Percentiles rank a stretch among this genome's conserved stretches.
These are phyloP conservation scores for Xylaria digitata DNA, from an alignment of 2,329 filamentous ascomycete species.

Conservation along the genomic window DNA sequence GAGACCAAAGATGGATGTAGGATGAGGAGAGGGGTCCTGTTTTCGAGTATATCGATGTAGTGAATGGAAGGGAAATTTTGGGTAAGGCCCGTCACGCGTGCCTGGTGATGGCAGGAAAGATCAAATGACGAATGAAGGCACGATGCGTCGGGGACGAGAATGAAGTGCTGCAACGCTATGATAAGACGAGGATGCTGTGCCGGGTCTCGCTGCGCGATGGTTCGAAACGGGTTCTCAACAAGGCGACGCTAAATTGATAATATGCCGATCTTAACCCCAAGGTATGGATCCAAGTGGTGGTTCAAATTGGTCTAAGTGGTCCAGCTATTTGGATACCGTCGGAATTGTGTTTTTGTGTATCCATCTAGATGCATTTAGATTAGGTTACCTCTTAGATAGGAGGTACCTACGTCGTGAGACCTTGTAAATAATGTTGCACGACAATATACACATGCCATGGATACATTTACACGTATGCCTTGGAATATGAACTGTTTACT, in stretches of 20 bases:
- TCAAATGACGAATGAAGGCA: slow-evolving; percentile 15
- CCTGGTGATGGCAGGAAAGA: neutral
- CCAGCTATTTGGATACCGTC: neutral
- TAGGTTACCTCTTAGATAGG: no score
- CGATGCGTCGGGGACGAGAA: slow-evolving; percentile 1
- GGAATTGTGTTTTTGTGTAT: no score
- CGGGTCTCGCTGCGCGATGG: slow-evolving; percentile 1
- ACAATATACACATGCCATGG: no score
- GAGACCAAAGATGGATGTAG: neutral
- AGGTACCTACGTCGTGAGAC: no score
- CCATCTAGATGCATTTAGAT: no score
- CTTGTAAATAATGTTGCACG: no score
- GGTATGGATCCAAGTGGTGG: neutral
- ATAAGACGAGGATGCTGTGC: slow-evolving; percentile 13
- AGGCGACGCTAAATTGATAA: slow-evolving; percentile 1
- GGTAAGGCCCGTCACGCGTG: neutral
- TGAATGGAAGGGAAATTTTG: neutral
- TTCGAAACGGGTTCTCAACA: slow-evolving; percentile 12
- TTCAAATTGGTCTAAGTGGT: neutral
- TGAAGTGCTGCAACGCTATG: slow-evolving; percentile 24
- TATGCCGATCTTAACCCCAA: slow-evolving; percentile 1
- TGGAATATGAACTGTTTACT: no score
- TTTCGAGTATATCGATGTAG: neutral
- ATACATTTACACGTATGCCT: no score
- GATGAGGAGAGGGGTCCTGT: neutral